Percentiles rank a stretch among this genome's conserved stretches.
phyloP scores from a whole-genome alignment of 208 protist genomes.

The Entamoeba histolytica region DNA sequence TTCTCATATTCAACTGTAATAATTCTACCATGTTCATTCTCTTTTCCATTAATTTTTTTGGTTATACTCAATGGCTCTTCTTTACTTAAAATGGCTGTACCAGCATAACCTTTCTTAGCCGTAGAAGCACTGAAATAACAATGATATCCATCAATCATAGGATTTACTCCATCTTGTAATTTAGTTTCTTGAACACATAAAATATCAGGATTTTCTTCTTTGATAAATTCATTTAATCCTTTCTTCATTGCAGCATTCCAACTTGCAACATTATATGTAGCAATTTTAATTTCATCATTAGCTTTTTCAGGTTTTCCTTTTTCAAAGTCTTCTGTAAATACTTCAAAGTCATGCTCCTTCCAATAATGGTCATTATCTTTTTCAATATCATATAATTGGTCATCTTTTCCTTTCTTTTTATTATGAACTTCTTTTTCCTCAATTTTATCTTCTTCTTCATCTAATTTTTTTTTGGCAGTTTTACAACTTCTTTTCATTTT shows the following conservation, averaged over 20 bases:
- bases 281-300: not conserved
- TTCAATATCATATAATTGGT: not conserved
- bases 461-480: not conserved
- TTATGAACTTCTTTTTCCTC: not conserved
- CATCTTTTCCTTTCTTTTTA: not conserved
- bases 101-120: not conserved
- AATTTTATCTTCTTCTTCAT: not conserved
- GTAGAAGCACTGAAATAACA: not conserved
- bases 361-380: not conserved
- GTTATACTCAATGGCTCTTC: not conserved
- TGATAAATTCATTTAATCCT: not conserved
- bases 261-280: not conserved
- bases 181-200: not conserved
- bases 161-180: not conserved
- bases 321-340: not conserved
- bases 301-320: not conserved
- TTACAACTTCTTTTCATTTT: no score
- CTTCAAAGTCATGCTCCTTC: not conserved
- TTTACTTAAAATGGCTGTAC: not conserved
- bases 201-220: not conserved
- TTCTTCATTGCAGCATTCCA: not conserved
- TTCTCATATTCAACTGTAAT: not conserved
- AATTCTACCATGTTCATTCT: not conserved
- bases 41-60: not conserved
- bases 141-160: not conserved